Conservation (phyloP, 352 stramenopile species). For the Globisporangium spinosum region DNA sequence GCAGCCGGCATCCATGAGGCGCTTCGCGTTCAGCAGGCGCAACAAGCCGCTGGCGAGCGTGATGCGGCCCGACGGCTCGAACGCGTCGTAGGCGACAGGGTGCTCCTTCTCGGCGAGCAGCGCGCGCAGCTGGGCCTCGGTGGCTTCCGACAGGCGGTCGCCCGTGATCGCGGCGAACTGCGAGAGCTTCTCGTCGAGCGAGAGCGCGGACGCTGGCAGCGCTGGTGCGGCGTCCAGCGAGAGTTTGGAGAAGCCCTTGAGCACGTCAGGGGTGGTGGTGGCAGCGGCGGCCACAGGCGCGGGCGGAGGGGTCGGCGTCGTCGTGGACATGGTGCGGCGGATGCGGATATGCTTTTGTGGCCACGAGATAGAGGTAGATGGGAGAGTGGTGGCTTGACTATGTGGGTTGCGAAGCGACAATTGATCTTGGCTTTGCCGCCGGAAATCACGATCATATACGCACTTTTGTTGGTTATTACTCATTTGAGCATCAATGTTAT, state of each 20-base stretch:
- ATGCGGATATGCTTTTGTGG: conserved; percentile 6
- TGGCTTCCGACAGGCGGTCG: conserved; percentile 31
- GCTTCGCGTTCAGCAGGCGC: conserved; percentile 93
- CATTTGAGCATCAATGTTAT: neutral
- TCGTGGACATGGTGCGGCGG: neutral
- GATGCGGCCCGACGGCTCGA: conserved; percentile 97
- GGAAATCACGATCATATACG: neutral
- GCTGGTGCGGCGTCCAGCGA: conserved; percentile 26
- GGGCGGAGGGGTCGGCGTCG: conserved; percentile 38
- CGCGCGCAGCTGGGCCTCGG: conserved; percentile 69
- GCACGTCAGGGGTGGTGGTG: conserved; percentile 22
- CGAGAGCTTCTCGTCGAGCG: conserved; percentile 60
- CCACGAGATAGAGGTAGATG: neutral
- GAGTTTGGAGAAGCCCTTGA: conserved; percentile 54
- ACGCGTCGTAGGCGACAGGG: conserved; percentile 95
- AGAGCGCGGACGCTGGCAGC: conserved; percentile 32
- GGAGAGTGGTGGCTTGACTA: neutral
- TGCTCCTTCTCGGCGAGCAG: conserved; percentile 80
- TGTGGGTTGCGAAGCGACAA: neutral
- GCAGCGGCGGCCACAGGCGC: conserved; percentile 28
- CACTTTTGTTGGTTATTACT: neutral
- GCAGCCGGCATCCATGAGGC: conserved; percentile 87
- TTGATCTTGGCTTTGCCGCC: neutral
- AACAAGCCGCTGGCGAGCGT: conserved; percentile 96
- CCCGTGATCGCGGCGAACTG: conserved; percentile 55